phyloP scores from a whole-genome alignment of 306 rosid genomes.

The Sindora glabra region DNA sequence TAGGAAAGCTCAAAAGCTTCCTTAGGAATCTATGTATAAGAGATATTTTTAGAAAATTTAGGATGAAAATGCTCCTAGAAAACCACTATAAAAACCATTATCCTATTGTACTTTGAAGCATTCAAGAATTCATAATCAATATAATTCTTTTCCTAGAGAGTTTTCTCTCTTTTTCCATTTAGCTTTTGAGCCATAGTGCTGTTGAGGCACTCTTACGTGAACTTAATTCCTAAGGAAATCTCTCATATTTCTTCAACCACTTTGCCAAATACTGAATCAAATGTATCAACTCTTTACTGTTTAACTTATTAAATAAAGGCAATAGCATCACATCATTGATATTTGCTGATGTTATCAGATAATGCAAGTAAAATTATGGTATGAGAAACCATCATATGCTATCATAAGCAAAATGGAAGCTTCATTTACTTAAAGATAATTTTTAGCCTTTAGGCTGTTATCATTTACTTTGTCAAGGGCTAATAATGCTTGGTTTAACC shows the following conservation, averaged over 20 bases:
- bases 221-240: conserved; percentile 69
- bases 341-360: conserved; percentile 60
- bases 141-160: no score
- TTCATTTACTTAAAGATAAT: conserved; percentile 43
- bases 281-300: conserved; percentile 46
- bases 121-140: no score
- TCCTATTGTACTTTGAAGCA: no score
- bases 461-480: conserved; percentile 48
- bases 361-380: conserved; percentile 67
- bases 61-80: no score
- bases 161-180: no score
- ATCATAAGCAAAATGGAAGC: conserved; percentile 73
- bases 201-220: conserved; percentile 41
- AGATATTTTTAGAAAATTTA: no score
- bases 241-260: conserved; percentile 84
- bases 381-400: conserved; percentile 69
- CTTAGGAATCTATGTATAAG: no score
- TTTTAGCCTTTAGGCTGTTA: conserved; percentile 25
- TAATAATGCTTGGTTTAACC: conserved; percentile 64
- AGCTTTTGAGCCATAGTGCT: no score
- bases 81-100: no score
- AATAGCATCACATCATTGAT: conserved; percentile 41
- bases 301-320: conserved; percentile 53
- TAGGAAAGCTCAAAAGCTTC: no score
- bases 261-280: conserved; percentile 65